Conservation (phyloP, 805 yeast species). For the Vanderwaltozyma verrucispora region DNA sequence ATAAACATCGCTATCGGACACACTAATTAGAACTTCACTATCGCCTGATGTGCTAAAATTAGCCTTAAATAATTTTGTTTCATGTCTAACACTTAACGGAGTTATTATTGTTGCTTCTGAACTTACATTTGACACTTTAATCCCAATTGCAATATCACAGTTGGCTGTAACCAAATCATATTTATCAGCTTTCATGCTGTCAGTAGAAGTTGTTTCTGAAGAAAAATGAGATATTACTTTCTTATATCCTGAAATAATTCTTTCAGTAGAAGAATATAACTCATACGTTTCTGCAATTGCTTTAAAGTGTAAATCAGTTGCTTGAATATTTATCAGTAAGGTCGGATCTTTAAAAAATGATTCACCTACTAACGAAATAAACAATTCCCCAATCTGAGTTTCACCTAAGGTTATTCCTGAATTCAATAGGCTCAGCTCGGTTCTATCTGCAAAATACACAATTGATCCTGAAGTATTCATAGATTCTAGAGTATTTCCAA, state of each 20-base stretch:
- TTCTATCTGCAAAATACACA: constrained; percentile 12
- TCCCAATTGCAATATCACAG: background rate
- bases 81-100: constrained; percentile 17
- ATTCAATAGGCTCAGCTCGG: constrained; percentile 15
- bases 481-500: constrained; percentile 15
- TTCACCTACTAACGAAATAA: constrained; percentile 13
- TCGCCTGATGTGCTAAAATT: constrained; percentile 10
- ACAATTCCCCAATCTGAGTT: constrained; percentile 12
- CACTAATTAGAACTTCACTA: constrained; percentile 10
- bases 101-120: constrained; percentile 18
- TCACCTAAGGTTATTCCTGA: constrained; percentile 11
- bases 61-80: constrained; percentile 15
- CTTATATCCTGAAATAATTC: constrained; percentile 7
- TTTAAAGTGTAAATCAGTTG: constrained; percentile 15
- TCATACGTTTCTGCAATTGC: constrained; percentile 14
- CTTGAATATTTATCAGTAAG: constrained; percentile 10
- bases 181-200: no score
- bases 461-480: constrained; percentile 17
- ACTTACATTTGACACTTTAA: constrained; percentile 13
- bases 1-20: constrained; percentile 19
- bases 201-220: no score
- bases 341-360: constrained; percentile 9
- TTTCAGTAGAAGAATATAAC: constrained; percentile 8
- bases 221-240: background rate
- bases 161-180: background rate